These are phyloP conservation scores for Nidularia pulvinata DNA, from an alignment of 768 basidiomycete genomes.

Conservation along the genomic window DNA sequence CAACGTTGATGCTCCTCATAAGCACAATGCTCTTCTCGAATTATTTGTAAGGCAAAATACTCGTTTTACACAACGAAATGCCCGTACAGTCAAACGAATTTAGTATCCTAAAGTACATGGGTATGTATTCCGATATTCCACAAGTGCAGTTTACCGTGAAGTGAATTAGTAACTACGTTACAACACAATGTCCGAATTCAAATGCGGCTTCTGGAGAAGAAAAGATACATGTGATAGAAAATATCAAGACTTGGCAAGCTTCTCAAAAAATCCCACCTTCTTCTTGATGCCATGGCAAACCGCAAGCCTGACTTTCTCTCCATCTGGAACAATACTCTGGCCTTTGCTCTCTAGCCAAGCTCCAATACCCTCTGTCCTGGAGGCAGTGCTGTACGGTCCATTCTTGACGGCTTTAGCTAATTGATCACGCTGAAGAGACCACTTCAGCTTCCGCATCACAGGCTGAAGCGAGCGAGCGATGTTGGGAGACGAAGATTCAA, in stretches of 20 bases:
- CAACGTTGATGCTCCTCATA: too few relatives aligned
- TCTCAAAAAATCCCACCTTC: conserved; percentile 62
- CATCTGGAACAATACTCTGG: conserved; percentile 49
- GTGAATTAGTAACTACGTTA: too few relatives aligned
- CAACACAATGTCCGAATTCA: too few relatives aligned
- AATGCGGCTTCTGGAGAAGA: too few relatives aligned
- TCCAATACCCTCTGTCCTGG: conserved; percentile 34
- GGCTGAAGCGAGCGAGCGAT: conserved; percentile 66
- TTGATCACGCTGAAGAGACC: conserved; percentile 65
- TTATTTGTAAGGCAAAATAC: too few relatives aligned
- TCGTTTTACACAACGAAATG: too few relatives aligned
- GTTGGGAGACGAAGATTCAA: conserved; percentile 54
- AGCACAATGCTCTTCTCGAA: too few relatives aligned
- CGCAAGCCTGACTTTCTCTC: conserved; percentile 67
- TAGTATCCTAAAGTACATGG: too few relatives aligned
- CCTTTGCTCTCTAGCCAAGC: conserved; percentile 61
- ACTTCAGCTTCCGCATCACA: conserved; percentile 66
- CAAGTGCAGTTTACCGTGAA: too few relatives aligned
- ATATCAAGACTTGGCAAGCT: conserved; percentile 11
- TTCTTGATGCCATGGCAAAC: conserved; percentile 64
- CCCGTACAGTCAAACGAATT: too few relatives aligned
- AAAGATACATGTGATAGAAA: neutral
- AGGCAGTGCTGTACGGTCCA: conserved; percentile 22
- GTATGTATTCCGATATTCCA: too few relatives aligned
- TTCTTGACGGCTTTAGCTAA: conserved; percentile 58